Base-by-base conservation (phyloP, 2,329 filamentous ascomycete genomes). In the Teratosphaeria zuluensis region DNA sequence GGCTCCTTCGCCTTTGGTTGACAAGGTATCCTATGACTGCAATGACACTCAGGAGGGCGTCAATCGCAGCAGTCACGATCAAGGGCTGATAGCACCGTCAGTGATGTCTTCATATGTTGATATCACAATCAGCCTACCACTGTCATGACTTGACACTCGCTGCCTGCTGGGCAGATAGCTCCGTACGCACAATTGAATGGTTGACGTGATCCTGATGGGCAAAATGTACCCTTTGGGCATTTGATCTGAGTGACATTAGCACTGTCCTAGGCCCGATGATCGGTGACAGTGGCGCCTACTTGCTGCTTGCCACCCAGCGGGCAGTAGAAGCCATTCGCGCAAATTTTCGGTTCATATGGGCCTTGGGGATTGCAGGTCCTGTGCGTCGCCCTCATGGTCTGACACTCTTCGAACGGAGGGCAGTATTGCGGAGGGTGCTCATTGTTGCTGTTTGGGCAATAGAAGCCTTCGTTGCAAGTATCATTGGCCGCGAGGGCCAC, bases 171-270 rank as follows among this genome's bases (percentile, higher is more conserved):
- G 58, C 81, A 84, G 3, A 67, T 62, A 33, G 79, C 80, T 0
- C 77, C 78, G 2, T 70, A 55, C 16, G 68, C 68, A 60, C 81
- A 84, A 11, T 77, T 76, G 2, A 76, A 78, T 1, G 81, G 78
- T 5, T 73, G 69, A 1, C 74, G 66, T 4, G 78, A 75, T 5
- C 81, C 81, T 0, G 75, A 74, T 32, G 79, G 80, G 60, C 81
- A 84, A 62, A 79, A 84, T 2, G 73, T 72, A 28, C 80, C 80
- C 8, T 70, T 60, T 0, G 79, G 79, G 56, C 81, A 83, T 9
- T 60, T 16, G 11, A 42, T 42, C 35, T 42, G 8, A 42, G 11
- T 5, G 35, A 2, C n/a, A 4, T 42, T 42, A 42, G 35, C 35
- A 42, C 35, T 1, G 2, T 16, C 9, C 7, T 12, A 14, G 35